phyloP scores from a whole-genome alignment of 1,139 yeast species.

The Pneumocystis carinii region DNA sequence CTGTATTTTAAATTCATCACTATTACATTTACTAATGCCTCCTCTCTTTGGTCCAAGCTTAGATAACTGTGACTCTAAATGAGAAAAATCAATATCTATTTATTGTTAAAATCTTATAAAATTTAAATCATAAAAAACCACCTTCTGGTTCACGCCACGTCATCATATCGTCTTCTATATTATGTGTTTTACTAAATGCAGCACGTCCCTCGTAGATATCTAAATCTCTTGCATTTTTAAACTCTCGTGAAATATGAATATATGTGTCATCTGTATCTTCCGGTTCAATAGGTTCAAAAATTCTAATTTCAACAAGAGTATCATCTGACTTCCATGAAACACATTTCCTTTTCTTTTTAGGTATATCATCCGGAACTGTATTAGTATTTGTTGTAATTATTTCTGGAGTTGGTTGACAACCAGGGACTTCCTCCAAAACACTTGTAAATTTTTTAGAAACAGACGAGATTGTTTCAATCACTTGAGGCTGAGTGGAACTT shows the following conservation, averaged over 20 bases:
- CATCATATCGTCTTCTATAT: constrained; percentile 18
- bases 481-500: not conserved
- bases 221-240: constrained; percentile 18
- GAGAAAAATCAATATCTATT: constrained; percentile 17
- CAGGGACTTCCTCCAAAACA: not conserved
- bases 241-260: constrained; percentile 26
- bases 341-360: constrained; percentile 19
- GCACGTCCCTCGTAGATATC: constrained; percentile 22
- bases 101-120: constrained; percentile 22
- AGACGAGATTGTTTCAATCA: not conserved
- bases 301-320: constrained; percentile 28
- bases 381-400: not conserved
- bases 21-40: constrained; percentile 19
- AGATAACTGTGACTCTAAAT: constrained; percentile 11
- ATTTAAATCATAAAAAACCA: constrained; percentile 6
- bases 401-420: not conserved
- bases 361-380: constrained; percentile 6
- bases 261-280: constrained; percentile 22
- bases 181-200: constrained; percentile 19
- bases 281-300: constrained; percentile 26
- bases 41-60: constrained; percentile 21
- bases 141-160: constrained; percentile 2
- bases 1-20: constrained; percentile 21
- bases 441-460: not conserved
- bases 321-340: constrained; percentile 26